Evolutionary conservation across 2,329 filamentous ascomycete genomes (phyloP).

Genomic region (Talaromyces islandicus): DNA sequence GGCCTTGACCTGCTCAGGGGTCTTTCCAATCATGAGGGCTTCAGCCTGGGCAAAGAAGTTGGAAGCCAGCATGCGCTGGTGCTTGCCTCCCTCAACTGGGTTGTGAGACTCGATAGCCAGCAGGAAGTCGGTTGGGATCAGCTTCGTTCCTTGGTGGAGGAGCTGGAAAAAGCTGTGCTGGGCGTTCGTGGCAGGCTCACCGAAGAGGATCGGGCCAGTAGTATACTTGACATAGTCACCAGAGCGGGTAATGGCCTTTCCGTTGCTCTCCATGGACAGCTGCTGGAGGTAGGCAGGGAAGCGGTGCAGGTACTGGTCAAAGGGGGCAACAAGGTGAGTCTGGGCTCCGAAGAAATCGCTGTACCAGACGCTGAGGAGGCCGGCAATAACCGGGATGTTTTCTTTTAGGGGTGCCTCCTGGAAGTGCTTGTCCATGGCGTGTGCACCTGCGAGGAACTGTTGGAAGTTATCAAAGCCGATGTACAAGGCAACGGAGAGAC

Average conservation of each 20-base stretch:
- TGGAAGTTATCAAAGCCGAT: conserved; percentile 97
- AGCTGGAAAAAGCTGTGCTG: conserved; percentile 99
- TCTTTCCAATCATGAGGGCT: conserved; percentile 50
- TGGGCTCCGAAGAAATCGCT: conserved; percentile 98
- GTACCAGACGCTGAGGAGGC: conserved; percentile 96
- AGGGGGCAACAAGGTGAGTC: conserved; percentile 94
- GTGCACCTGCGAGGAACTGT: conserved; percentile 87
- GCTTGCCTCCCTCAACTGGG: conserved; percentile 82
- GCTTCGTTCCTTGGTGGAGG: conserved; percentile 96
- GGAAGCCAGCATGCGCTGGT: conserved; percentile 64
- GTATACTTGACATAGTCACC: conserved; percentile 93
- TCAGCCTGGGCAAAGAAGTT: conserved; percentile 48
- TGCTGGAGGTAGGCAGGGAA: conserved; percentile 99
- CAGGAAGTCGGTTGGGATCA: conserved; percentile 98
- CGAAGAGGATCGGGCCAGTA: conserved; percentile 91
- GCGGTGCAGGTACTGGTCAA: conserved; percentile 98
- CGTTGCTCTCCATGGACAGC: conserved; percentile 99
- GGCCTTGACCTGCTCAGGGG: conserved; percentile 41
- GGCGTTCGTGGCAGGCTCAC: conserved; percentile 96
- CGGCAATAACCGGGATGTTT: conserved; percentile 90
- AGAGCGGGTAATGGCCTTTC: conserved; percentile 88
- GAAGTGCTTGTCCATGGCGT: conserved; percentile 99
- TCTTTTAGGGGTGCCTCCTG: conserved; percentile 79
- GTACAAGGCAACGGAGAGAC: conserved; percentile 87
- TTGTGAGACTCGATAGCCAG: conserved; percentile 95